Evolutionary conservation across 495 filamentous ascomycete species (phyloP).

Genomic region (Aspergillus asperescens): DNA sequence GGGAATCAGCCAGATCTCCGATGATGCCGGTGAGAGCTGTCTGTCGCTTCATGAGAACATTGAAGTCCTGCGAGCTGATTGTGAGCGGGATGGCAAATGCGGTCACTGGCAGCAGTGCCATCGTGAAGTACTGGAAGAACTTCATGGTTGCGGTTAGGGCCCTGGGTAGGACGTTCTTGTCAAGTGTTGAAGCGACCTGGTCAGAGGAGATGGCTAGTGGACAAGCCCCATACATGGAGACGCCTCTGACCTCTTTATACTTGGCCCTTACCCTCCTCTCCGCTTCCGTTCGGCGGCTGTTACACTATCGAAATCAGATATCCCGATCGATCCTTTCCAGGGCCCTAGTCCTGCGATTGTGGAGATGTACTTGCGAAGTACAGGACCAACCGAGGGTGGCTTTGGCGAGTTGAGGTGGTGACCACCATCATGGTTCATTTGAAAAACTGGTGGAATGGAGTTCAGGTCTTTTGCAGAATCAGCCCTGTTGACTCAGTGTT

Average conservation of each 20-base stretch:
- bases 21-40: constrained; percentile 3
- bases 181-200: not conserved
- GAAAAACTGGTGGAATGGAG: not conserved
- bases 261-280: not conserved
- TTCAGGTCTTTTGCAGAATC: not conserved
- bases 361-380: constrained; percentile 12
- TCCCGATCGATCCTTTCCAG: constrained; percentile 1
- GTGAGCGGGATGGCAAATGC: constrained; percentile 5
- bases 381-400: not conserved
- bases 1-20: constrained; percentile 5
- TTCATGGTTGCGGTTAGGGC: constrained; percentile 4
- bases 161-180: not conserved
- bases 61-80: constrained; percentile 2
- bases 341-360: not conserved
- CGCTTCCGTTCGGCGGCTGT: not conserved
- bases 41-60: constrained; percentile 3
- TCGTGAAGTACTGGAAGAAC: constrained; percentile 14
- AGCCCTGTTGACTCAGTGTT: constrained; percentile 4
- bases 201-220: not conserved
- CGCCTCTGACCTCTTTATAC: constrained; percentile 7
- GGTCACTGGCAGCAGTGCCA: constrained; percentile 12
- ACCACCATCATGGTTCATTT: not conserved
- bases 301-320: constrained; percentile 8
- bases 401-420: not conserved
- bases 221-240: not conserved